A percentile compares a stretch with the other conserved stretches of the same genome.
Conservation (phyloP, 2,329 filamentous ascomycete genomes). For the Penicillium sp. region DNA sequence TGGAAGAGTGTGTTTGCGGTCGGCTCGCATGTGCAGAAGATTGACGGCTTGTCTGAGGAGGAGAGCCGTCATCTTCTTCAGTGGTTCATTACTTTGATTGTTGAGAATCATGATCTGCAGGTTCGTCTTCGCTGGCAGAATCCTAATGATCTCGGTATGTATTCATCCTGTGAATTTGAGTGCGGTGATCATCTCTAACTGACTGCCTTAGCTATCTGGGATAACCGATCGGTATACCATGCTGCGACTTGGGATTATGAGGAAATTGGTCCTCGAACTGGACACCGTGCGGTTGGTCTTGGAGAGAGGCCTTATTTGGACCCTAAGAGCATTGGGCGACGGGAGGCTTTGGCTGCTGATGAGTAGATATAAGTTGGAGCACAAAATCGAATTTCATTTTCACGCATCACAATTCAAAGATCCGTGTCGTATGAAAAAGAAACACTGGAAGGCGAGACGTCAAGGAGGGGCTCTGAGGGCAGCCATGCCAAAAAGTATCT, state of each 20-base stretch:
- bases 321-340: slow-evolving; percentile 37
- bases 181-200: not conserved
- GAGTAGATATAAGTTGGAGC: not conserved
- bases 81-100: slow-evolving; percentile 40
- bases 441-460: too few species aligned
- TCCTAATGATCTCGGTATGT: slow-evolving; percentile 44
- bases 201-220: slow-evolving; percentile 42
- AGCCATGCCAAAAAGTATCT: too few species aligned
- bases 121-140: slow-evolving; percentile 40
- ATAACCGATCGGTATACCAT: slow-evolving; percentile 58
- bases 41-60: slow-evolving; percentile 34
- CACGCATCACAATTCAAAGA: too few species aligned
- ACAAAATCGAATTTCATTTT: too few species aligned
- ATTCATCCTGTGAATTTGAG: not conserved
- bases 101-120: slow-evolving; percentile 46
- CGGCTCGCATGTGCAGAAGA: slow-evolving; percentile 30
- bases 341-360: slow-evolving; percentile 23
- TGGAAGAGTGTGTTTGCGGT: slow-evolving; percentile 42
- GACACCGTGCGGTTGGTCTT: slow-evolving; percentile 55
- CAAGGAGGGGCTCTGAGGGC: too few species aligned
- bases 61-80: slow-evolving; percentile 36
- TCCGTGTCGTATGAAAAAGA: too few species aligned
- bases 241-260: slow-evolving; percentile 56
- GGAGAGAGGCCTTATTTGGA: slow-evolving; percentile 59
- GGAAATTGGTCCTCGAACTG: slow-evolving; percentile 50